Base-by-base conservation (phyloP, 1,139 yeast genomes). In the Debaryomycetaceae sp. region DNA sequence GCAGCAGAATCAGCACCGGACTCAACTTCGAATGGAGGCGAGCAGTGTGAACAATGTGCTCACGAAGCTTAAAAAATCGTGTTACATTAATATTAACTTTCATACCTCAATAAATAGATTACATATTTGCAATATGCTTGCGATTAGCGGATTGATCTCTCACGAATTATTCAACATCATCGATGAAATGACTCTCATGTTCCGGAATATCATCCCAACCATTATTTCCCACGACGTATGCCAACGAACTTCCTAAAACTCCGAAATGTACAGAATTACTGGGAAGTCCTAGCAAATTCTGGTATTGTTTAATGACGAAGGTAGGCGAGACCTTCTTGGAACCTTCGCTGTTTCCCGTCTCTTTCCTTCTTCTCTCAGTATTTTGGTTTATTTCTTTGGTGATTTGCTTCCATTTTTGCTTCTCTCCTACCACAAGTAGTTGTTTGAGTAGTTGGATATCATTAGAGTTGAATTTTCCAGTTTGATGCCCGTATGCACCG, bases 321-420 rank as follows among this genome's bases (percentile, higher is more conserved):
- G 77, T 72, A 7, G 78, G 78, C 34, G 72, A 65, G 9, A 72
- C 72, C 45, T 72, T 72, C 47, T 70, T 70, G 17, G 58, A 51
- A 24, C 49, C 55, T 11, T 46, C 36, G n/a, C 36, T 34, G 9
- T 45, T 45, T 9, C 46, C 49, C 39, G 40, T 45, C 34, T 37
- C 46, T 36, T 42, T 45, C 33, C 44, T 45, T 39, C 50, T 44
- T 42, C 54, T 46, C 30, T 49, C 49, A 40, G 63, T 61, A 20
- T 60, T 57, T 37, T 57, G 49, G 51, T 72, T 72, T 43, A 72
- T 70, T 45, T 71, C 76, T 52, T 68, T 71, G 39, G 78, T 72
- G 49, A 72, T 69, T 52, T 70, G 75, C 52, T 72, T 72, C 78
- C 78, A 72, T 52, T 72, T 72, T 55, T 69, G 67, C 49, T 72